These are phyloP conservation scores for Hemisphaericaspora nanyangensis DNA, from an alignment of 805 yeast species.

Conservation along the genomic window DNA sequence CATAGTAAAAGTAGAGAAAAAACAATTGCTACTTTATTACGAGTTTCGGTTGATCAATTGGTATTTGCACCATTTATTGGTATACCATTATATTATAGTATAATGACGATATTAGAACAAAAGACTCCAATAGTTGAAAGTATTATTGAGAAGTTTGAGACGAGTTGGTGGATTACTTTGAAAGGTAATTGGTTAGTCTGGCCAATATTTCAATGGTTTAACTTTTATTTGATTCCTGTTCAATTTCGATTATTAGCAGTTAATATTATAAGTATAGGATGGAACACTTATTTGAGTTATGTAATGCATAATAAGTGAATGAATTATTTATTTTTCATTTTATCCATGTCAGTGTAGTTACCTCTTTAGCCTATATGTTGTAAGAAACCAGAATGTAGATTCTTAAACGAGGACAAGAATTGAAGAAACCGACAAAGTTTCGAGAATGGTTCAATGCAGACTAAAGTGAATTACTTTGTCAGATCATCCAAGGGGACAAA, in stretches of 20 bases:
- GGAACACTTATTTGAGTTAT: conserved; percentile 78
- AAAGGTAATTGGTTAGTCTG: conserved; percentile 79
- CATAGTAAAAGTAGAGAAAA: conserved; percentile 3
- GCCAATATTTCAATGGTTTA: conserved; percentile 82
- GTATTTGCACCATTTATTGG: conserved; percentile 72
- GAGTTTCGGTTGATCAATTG: conserved; percentile 70
- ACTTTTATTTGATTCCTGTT: conserved; percentile 73
- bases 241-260: conserved; percentile 65
- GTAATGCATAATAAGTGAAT: conserved; percentile 21
- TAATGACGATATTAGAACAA: conserved; percentile 63
- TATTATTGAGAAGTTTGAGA: conserved; percentile 39
- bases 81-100: conserved; percentile 65
- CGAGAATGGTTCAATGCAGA: too few relatives aligned
- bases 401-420: too few relatives aligned
- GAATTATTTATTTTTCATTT: too few relatives aligned
- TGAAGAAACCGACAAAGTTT: too few relatives aligned
- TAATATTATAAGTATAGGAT: conserved; percentile 67
- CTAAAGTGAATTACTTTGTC: too few relatives aligned
- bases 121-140: conserved; percentile 35
- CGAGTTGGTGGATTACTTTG: conserved; percentile 65
- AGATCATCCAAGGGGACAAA: too few relatives aligned
- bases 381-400: too few relatives aligned
- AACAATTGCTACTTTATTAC: conserved; percentile 18
- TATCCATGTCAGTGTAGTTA: too few relatives aligned
- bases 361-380: too few relatives aligned